phyloP scores from a whole-genome alignment of 2,329 filamentous ascomycete species.

The Leptosphaerulina australis region DNA sequence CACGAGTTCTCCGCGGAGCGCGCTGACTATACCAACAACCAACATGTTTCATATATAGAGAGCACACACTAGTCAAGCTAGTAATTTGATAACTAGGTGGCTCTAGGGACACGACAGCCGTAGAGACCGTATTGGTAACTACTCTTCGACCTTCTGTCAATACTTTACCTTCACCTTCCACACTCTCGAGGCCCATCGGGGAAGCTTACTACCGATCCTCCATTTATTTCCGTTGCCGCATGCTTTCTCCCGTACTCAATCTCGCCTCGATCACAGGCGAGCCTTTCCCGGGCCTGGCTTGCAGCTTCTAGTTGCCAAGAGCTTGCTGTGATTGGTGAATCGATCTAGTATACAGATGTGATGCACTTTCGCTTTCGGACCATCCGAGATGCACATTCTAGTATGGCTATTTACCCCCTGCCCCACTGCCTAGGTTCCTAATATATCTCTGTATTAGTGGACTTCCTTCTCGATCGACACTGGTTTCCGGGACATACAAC shows the following conservation, averaged over 20 bases:
- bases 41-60: neutral
- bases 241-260: conserved; percentile 3
- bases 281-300: neutral
- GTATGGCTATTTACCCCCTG: neutral
- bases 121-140: conserved; percentile 1
- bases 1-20: neutral
- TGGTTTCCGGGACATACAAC: neutral
- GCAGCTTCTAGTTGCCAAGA: neutral
- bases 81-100: neutral
- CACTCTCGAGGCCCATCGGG: neutral
- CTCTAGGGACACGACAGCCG: neutral
- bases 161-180: neutral
- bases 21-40: neutral
- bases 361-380: conserved; percentile 7
- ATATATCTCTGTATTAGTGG: neutral
- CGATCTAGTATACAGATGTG: neutral
- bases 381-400: conserved; percentile 1
- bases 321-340: conserved; percentile 1
- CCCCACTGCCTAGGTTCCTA: neutral
- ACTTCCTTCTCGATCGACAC: neutral
- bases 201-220: conserved; percentile 2
- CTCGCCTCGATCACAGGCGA: conserved; percentile 1
- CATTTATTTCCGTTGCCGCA: conserved; percentile 11
- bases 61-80: neutral
- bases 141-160: neutral